Evolutionary conservation across 495 filamentous ascomycete species (phyloP), one percentile per base, ranked within the genome.

Genomic region (Cudoniella acicularis): DNA sequence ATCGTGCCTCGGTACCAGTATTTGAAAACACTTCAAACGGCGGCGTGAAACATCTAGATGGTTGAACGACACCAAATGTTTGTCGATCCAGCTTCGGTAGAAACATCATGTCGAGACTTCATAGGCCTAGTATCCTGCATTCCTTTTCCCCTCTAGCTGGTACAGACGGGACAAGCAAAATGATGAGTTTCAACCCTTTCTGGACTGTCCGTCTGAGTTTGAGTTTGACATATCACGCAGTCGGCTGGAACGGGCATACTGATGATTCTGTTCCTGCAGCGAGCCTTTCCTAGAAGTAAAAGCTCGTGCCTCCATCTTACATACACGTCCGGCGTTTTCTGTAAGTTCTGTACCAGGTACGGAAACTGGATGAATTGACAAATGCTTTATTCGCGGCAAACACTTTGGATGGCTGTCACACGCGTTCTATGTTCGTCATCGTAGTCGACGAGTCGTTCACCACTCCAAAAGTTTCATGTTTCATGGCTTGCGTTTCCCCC

Each of bases 191-290:
- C 6, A 6, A 36, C 4, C n/a, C 30, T 36, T 36, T 36, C 30
- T 36, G 30, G 30, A n/a, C n/a, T n/a, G n/a, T n/a, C n/a, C n/a
- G n/a, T n/a, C n/a, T n/a, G n/a, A n/a, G n/a, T 36, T 23, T 26
- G 10, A n/a, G 6, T 25, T 26, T 24, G 25, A 50, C 22, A 25
- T 10, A 26, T 50, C 48, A 50, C 23, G 18, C 23, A 50, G 23
- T 6, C 20, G 10, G 18, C 18, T 20, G 10, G 45, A 48, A 48
- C 8, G 10, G 45, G 18, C n/a, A n/a, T 10, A 41, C 20, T 25
- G 20, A 23, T 36, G 30, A 21, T 40, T 57, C 48, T 42, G 62
- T 64, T 57, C 62, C 62, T 64, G 62, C 62, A 64, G 53, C 41
- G 40, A 64, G 49, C 51, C 62, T 61, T 52, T 13, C 20, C 17